These are phyloP conservation scores for Rhamnella rubrinervis DNA, from an alignment of 331 rosid genomes.

Conservation along the genomic window DNA sequence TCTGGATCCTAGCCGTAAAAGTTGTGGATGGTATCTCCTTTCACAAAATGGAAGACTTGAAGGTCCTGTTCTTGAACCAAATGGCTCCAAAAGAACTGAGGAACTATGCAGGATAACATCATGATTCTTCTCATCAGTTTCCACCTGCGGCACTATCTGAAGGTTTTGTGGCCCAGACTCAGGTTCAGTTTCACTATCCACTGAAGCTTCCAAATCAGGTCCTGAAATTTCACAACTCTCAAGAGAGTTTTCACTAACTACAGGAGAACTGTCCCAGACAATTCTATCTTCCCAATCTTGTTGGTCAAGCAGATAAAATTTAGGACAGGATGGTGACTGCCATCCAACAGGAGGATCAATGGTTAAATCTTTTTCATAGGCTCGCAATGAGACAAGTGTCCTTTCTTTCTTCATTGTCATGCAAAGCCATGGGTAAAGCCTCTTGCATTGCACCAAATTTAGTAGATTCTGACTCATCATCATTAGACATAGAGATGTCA, in stretches of 20 bases:
- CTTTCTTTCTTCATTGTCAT: slow-evolving; percentile 38
- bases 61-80: slow-evolving; percentile 49
- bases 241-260: slow-evolving; percentile 39
- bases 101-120: slow-evolving; percentile 28
- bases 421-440: no score
- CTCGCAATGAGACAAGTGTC: slow-evolving; percentile 52
- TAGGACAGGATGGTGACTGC: slow-evolving; percentile 34
- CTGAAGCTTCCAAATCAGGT: slow-evolving; percentile 49
- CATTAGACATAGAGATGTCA: slow-evolving; percentile 42
- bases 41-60: slow-evolving; percentile 37
- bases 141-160: slow-evolving; percentile 32
- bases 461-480: slow-evolving; percentile 46
- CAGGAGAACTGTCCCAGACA: slow-evolving; percentile 84
- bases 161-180: slow-evolving; percentile 40
- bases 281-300: slow-evolving; percentile 89
- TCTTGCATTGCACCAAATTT: slow-evolving; percentile 53
- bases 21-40: slow-evolving; percentile 77
- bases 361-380: slow-evolving; percentile 57
- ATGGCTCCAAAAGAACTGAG: slow-evolving; percentile 58
- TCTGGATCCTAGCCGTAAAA: slow-evolving; percentile 68
- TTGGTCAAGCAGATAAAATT: slow-evolving; percentile 83
- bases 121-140: slow-evolving; percentile 39
- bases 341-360: slow-evolving; percentile 29
- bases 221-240: slow-evolving; percentile 66
- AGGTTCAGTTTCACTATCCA: slow-evolving; percentile 48